A percentile compares a stretch with the other conserved stretches of the same genome.
These are phyloP conservation scores for Cutaneotrichosporon sp. DNA, from an alignment of 1,284 basidiomycete genomes.

Conservation along the genomic window DNA sequence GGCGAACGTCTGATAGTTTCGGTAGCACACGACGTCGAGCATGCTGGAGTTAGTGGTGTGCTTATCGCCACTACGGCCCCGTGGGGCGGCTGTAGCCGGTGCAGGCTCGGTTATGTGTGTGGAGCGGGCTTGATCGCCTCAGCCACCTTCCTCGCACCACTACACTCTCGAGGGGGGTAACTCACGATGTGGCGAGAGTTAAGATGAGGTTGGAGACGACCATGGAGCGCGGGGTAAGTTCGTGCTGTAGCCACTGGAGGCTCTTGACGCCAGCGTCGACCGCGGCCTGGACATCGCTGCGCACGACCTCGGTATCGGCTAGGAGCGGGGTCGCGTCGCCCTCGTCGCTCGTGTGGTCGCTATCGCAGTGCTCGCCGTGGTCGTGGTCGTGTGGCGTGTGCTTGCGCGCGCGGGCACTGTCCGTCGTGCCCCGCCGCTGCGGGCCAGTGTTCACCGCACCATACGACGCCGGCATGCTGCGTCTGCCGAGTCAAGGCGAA, in stretches of 20 bases:
- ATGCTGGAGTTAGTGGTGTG: conserved; percentile 8
- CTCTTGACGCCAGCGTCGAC: background rate
- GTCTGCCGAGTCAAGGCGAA: no score
- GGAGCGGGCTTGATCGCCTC: background rate
- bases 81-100: background rate
- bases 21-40: conserved; percentile 18
- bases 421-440: no score
- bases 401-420: no score
- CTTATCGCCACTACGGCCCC: background rate
- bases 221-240: conserved; percentile 22
- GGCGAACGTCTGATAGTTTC: conserved; percentile 14
- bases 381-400: no score
- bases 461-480: no score
- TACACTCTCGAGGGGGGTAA: background rate
- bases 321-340: background rate
- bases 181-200: conserved; percentile 5
- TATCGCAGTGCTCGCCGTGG: no score
- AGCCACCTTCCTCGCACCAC: background rate
- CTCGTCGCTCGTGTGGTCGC: no score
- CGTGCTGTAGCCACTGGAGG: conserved; percentile 4
- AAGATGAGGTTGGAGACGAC: conserved; percentile 25
- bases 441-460: no score
- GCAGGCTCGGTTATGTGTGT: background rate
- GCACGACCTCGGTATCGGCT: background rate
- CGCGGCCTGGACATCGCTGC: background rate